Evolutionary conservation across 148 eudicot species (phyloP), one percentile per base, ranked within the genome.

Genomic region (Euryodendron excelsum): DNA sequence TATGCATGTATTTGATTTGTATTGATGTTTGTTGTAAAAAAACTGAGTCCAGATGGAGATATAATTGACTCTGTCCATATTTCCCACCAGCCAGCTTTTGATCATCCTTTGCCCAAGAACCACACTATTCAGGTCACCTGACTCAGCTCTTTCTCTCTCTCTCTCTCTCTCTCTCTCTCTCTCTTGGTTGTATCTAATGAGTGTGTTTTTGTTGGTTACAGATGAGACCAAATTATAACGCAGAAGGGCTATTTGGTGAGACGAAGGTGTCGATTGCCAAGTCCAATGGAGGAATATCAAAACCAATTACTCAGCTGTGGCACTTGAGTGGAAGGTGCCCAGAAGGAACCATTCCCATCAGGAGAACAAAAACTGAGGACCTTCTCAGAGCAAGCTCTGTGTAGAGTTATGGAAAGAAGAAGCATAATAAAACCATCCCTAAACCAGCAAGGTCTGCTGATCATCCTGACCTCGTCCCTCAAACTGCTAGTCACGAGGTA

Each of bases 401-500:
- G 21, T 80, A 89, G 84, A 83, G 81, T 37, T 94, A 84, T 80
- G 98, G 98, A 31, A 88, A 87, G 85, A 94, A 92, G 88, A 89
- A 83, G 56, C 82, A 76, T 64, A n/a, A n/a, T n/a, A 85, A 72
- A 63, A 80, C 75, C 74, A 73, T 84, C 9, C 83, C 90, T 45
- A 73, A 84, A 72, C 95, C 94, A 37, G 50, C 80, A 23, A 84
- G 82, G 76, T 92, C 94, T 53, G 87, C 94, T 53, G 85, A 91
- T 78, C n/a, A n/a, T n/a, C 98, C 94, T 63, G 93, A 94, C 75
- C 85, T 91, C 37, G 86, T 89, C 73, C 87, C 77, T 66, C 89
- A 91, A 85, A 89, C 86, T 73, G 96, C n/a, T n/a, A n/a, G 96
- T 28, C 98, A 95, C 80, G 92, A 93, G 98, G 95, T 93, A n/a